A percentile compares a stretch with the other conserved stretches of the same genome.
Conservation (phyloP, 805 yeast species). For the Teunomyces barrocoloradensis region DNA sequence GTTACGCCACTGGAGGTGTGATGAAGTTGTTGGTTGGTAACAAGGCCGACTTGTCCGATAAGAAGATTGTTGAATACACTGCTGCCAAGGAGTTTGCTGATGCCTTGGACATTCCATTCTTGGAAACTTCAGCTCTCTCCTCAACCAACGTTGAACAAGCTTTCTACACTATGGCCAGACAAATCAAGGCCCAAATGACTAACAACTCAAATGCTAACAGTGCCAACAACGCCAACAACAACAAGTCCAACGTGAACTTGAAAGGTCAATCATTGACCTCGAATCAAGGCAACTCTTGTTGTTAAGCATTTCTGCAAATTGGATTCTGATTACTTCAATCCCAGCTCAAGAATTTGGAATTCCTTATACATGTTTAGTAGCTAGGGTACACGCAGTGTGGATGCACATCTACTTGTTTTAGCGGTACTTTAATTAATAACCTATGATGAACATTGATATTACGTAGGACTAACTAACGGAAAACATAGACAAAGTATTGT, state of each 20-base stretch:
- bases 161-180: conserved; percentile 97
- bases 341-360: not conserved
- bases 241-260: conserved; percentile 67
- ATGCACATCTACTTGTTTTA: not conserved
- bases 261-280: conserved; percentile 59
- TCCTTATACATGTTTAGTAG: conserved; percentile 4
- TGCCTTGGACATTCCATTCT: conserved; percentile 87
- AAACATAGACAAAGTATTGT: conserved; percentile 51
- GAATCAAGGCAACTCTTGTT: conserved; percentile 39
- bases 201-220: conserved; percentile 46
- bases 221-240: conserved; percentile 28
- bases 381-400: not conserved
- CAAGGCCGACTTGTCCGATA: conserved; percentile 90
- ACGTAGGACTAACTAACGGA: conserved; percentile 7
- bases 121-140: conserved; percentile 93
- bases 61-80: conserved; percentile 92
- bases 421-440: conserved; percentile 1
- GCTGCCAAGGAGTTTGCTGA: conserved; percentile 98
- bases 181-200: conserved; percentile 94
- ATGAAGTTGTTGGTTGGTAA: conserved; percentile 95
- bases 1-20: conserved; percentile 97
- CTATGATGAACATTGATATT: not conserved
- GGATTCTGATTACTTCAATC: not conserved
- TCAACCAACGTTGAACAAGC: conserved; percentile 98
- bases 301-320: conserved; percentile 19